Evolutionary conservation across 345 rosid species (phyloP), one percentile per base, ranked within the genome.

Genomic region (Rhizophora mangle): DNA sequence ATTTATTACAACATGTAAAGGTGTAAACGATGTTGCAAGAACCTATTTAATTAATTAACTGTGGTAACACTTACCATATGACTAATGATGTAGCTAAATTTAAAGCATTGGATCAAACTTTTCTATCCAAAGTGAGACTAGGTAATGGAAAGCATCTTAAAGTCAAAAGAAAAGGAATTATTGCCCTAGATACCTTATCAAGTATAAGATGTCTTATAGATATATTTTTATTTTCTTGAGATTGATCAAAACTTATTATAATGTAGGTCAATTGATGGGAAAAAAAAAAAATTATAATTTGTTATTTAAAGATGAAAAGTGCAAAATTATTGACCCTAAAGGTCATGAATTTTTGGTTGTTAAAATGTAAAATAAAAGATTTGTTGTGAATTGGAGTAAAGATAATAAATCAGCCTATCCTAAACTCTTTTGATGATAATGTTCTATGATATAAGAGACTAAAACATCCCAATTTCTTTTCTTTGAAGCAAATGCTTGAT

Each of bases 361-460:
- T 13, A 49, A 2, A 3, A 49, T 49, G 54, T 2, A 49, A 19
- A 49, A 49, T 1, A 16, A 19, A 49, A 49, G 20, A 2, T 15
- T 49, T 19, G 19, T 5, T 49, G 0, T 49, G 3, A 19, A 49
- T 13, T 49, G 19, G 53, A 49, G 16, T 13, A 2, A 49, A 49
- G 6, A 3, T 2, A 47, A 7, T 3, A 19, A 0, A 13, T 13
- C 0, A 2, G 20, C 19, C 2, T n/a, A 36, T n/a, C 20, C 0
- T 3, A 34, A n/a, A 20, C 27, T 21, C 36, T 15, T 0, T 32
- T 36, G n/a, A 34, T 62, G 18, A 20, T 6, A 34, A 6, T 36
- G 1, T 6, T 19, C 4, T 29, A 36, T 20, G 3, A 19, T 2
- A 49, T 5, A 49, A 6, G 20, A 49, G 53, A 5, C 1, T 49